Base-by-base conservation (phyloP, 2,329 filamentous ascomycete genomes). In the Aspergillus aculeatus region DNA sequence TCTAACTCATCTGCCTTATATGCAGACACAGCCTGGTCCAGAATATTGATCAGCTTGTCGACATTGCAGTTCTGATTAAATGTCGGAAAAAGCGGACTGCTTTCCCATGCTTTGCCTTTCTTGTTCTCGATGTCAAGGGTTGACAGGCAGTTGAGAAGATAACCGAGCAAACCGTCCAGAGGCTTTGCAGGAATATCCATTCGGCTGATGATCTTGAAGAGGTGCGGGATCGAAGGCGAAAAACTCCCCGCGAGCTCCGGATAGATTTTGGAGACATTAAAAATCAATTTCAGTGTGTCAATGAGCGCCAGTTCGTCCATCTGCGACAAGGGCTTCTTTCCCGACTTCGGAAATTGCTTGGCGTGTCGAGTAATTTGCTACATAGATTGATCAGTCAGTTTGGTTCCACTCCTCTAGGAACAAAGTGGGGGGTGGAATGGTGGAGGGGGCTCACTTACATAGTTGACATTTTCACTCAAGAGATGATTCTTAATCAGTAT, bases 261-360 rank as follows among this genome's bases (percentile, higher is more conserved):
- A 68, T 88, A 89, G 69, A 88, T 87, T 68, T 93, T 88, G 1
- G 89, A 90, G 56, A 96, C 82, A 74, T 97, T 97, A 81, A 96
- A 98, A 54, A 96, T 78, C 47, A 98, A 82, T 71, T 96, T 97
- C 53, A 95, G 79, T 0, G 90, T 94, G 74, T 98, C 94, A 9
- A 82, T 83, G 41, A 98, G 81, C 0, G 93, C 92, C 85, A 94
- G 86, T 60, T 89, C 86, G 64, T 89, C 86, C 83, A 93, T 73
- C 57, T 73, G 70, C 3, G 73, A 66, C 35, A 75, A 66, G 23
- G 74, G 68, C 53, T 66, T 75, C 61, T 69, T 69, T 51, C 71
- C 70, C 5, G 66, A 72, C 56, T 78, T 78, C 4, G 79, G 79
- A 63, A 83, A 85, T 67, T 79, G 76, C 62, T 82, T 84, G 5